These are phyloP conservation scores for Fusarium sp. DNA, from an alignment of 2,329 filamentous ascomycete species.

Conservation along the genomic window DNA sequence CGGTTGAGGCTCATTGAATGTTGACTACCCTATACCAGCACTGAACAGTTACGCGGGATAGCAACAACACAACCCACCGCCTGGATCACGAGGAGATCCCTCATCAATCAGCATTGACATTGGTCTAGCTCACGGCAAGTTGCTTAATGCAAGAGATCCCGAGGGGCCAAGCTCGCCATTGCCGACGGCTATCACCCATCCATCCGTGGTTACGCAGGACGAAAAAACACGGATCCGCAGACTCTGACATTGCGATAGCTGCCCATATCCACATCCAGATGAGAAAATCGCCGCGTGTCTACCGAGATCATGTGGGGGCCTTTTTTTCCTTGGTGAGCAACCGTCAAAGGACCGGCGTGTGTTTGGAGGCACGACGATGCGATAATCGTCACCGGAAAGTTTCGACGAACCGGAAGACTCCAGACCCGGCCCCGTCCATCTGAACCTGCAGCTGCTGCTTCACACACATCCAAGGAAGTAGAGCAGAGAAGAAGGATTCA, in stretches of 20 bases:
- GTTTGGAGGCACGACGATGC: neutral
- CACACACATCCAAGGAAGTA: constrained; percentile 16
- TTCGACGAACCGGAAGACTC: constrained; percentile 17
- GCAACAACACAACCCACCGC: neutral
- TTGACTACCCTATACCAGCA: neutral
- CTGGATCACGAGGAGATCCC: neutral
- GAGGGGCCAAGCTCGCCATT: neutral
- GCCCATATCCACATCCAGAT: neutral
- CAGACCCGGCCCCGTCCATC: constrained; percentile 6
- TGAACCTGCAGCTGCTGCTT: constrained; percentile 8
- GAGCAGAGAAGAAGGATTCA: constrained; percentile 15
- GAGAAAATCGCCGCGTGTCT: neutral
- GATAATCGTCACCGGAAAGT: neutral
- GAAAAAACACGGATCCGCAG: neutral
- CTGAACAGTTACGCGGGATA: neutral
- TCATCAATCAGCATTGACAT: neutral
- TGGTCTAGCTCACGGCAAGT: neutral
- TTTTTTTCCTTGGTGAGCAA: neutral
- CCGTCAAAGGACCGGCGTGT: neutral
- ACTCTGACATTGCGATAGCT: neutral
- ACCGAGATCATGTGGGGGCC: neutral
- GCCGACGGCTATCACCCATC: neutral
- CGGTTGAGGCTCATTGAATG: neutral
- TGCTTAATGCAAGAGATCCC: neutral
- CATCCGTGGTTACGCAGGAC: neutral